A percentile compares a stretch with the other conserved stretches of the same genome.
Evolutionary conservation across 306 rosid genomes (phyloP).

Genomic region (Castanea mollissima): DNA sequence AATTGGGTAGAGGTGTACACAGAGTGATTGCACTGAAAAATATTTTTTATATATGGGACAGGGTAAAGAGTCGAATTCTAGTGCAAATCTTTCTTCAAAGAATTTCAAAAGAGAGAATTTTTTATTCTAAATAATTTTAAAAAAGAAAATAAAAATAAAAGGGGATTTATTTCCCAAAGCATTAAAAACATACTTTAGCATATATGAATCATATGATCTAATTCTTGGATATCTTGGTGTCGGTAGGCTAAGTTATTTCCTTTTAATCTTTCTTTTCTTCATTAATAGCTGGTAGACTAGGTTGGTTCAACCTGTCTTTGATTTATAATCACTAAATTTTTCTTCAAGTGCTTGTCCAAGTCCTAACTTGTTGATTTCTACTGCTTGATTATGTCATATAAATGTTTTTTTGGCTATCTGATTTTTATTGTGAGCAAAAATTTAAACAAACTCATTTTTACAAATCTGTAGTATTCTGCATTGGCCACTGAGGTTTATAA

Average conservation of each 20-base stretch:
- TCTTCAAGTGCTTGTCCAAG: background rate
- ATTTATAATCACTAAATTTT: background rate
- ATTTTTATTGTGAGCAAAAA: constrained; percentile 19
- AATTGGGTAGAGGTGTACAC: background rate
- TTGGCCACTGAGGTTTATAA: constrained; percentile 77
- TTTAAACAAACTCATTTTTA: constrained; percentile 13
- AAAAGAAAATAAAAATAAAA: background rate
- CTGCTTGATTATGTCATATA: background rate
- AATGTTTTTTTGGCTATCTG: constrained; percentile 15
- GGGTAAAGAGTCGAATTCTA: too few species aligned
- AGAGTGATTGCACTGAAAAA: background rate
- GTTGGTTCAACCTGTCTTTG: background rate
- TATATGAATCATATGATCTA: background rate
- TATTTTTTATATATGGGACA: background rate
- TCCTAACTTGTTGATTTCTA: background rate
- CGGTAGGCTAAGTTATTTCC: background rate
- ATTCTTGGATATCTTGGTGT: background rate
- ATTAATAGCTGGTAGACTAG: background rate
- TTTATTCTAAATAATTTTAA: background rate
- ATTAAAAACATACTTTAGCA: background rate
- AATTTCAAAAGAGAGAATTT: too few species aligned
- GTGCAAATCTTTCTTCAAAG: too few species aligned
- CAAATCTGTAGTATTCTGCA: constrained; percentile 66
- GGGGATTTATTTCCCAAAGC: background rate
- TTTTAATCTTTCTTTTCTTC: background rate